Evolutionary conservation across 1,284 basidiomycete genomes (phyloP).

Genomic region (Meira miltonrushii): DNA sequence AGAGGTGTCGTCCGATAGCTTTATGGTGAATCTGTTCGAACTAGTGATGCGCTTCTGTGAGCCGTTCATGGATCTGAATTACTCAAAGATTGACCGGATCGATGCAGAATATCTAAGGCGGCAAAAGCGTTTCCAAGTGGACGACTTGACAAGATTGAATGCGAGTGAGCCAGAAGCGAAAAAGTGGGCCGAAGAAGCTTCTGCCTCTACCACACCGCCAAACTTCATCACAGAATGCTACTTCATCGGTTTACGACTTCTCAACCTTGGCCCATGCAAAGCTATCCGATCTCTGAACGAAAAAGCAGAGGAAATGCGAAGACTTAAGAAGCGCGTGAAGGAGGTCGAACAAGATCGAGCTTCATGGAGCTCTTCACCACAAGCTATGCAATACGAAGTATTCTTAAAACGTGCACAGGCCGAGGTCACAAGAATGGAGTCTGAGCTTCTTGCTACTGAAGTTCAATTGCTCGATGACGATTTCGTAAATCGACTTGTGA

Average conservation of each 20-base stretch:
- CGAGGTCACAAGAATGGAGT: slow-evolving; percentile 49
- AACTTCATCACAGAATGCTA: slow-evolving; percentile 97
- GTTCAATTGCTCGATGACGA: slow-evolving; percentile 82
- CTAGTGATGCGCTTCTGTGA: slow-evolving; percentile 83
- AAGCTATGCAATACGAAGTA: slow-evolving; percentile 47
- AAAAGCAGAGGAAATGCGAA: slow-evolving; percentile 61
- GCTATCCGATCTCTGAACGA: slow-evolving; percentile 65
- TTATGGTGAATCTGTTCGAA: slow-evolving; percentile 83
- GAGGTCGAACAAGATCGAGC: slow-evolving; percentile 62
- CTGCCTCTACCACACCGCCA: slow-evolving; percentile 43
- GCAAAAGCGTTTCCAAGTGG: slow-evolving; percentile 41
- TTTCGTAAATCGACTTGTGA: slow-evolving; percentile 71
- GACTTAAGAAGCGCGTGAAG: slow-evolving; percentile 65
- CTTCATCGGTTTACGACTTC: slow-evolving; percentile 60
- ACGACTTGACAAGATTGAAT: slow-evolving; percentile 45
- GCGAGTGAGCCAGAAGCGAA: slow-evolving; percentile 46
- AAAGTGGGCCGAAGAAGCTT: slow-evolving; percentile 31
- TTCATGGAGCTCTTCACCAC: slow-evolving; percentile 33
- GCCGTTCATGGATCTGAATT: slow-evolving; percentile 90
- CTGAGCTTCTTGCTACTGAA: slow-evolving; percentile 68
- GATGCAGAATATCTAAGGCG: slow-evolving; percentile 65
- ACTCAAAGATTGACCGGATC: slow-evolving; percentile 80
- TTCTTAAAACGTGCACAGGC: slow-evolving; percentile 46
- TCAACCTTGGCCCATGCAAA: slow-evolving; percentile 55
- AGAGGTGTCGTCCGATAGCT: slow-evolving; percentile 84